Percentiles rank a stretch among this genome's conserved stretches.
phyloP scores from a whole-genome alignment of 2,329 filamentous ascomycete species.

The Neophaeococcomyces aloes region DNA sequence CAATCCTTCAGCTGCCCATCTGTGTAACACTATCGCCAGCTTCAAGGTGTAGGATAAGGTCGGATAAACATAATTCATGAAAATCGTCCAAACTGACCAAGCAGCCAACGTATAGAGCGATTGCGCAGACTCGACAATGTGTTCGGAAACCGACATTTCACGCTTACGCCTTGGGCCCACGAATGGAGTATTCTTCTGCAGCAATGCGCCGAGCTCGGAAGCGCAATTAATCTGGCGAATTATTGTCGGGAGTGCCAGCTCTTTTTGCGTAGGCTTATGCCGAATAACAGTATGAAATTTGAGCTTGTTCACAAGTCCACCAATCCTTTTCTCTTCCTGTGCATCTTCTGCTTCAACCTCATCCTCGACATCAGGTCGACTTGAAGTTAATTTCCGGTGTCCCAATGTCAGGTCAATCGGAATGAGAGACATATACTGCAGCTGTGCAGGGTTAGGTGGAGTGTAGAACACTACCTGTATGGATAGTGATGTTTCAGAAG shows the following conservation, averaged over 20 bases:
- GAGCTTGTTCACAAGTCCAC: constrained; percentile 69
- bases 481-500: constrained; percentile 52
- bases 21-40: constrained; percentile 66
- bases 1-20: constrained; percentile 68
- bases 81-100: constrained; percentile 50
- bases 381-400: constrained; percentile 21
- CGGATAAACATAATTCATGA: constrained; percentile 67
- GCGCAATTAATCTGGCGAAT: constrained; percentile 95
- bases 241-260: constrained; percentile 67
- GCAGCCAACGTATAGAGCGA: constrained; percentile 43
- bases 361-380: constrained; percentile 35
- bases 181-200: constrained; percentile 82
- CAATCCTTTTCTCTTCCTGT: constrained; percentile 52
- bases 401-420: constrained; percentile 48
- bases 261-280: constrained; percentile 67
- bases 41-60: constrained; percentile 63
- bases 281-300: constrained; percentile 76
- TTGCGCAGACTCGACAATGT: constrained; percentile 84
- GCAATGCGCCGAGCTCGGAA: constrained; percentile 70
- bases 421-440: constrained; percentile 91
- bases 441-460: constrained; percentile 68
- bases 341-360: constrained; percentile 65
- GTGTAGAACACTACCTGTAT: constrained; percentile 86
- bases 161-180: constrained; percentile 73
- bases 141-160: constrained; percentile 82